Conservation (phyloP, 768 basidiomycete species). For the Russula dissimulans region DNA sequence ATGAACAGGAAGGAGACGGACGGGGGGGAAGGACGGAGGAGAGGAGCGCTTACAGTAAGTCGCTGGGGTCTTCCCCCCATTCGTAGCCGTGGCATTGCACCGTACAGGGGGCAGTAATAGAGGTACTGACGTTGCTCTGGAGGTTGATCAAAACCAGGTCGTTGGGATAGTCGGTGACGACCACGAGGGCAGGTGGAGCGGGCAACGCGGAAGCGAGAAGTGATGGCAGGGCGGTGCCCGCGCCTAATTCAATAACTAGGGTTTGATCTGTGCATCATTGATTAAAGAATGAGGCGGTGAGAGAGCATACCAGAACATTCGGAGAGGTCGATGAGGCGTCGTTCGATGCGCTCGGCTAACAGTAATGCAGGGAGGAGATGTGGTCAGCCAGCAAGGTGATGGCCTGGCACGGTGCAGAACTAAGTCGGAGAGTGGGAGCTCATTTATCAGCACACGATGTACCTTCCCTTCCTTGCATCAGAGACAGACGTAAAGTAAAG, state of each 20-base stretch:
- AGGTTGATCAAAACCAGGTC: constrained; percentile 45
- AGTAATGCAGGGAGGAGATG: constrained; percentile 63
- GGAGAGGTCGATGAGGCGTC: constrained; percentile 18
- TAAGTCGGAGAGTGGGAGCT: neutral
- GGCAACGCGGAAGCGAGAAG: constrained; percentile 41
- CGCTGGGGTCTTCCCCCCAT: constrained; percentile 47
- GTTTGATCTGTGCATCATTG: neutral
- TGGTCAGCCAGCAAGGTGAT: constrained; percentile 66
- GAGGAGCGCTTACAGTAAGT: constrained; percentile 36
- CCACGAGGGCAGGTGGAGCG: constrained; percentile 40
- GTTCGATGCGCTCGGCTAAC: constrained; percentile 57
- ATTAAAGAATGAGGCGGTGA: neutral
- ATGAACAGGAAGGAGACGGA: constrained; percentile 13
- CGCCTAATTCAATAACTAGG: constrained; percentile 61
- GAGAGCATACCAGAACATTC: neutral
- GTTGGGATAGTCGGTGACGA: constrained; percentile 66
- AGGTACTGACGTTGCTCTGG: constrained; percentile 40
- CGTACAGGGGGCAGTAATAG: constrained; percentile 31
- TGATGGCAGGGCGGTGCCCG: constrained; percentile 60
- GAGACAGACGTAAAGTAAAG: neutral
- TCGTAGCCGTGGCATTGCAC: constrained; percentile 46
- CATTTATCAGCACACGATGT: neutral
- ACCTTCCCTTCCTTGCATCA: neutral
- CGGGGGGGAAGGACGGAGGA: neutral
- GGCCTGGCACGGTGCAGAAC: constrained; percentile 33